These are phyloP conservation scores for Funneliformis geosporum DNA, from an alignment of 192 early-diverging fungal genomes.

Conservation along the genomic window DNA sequence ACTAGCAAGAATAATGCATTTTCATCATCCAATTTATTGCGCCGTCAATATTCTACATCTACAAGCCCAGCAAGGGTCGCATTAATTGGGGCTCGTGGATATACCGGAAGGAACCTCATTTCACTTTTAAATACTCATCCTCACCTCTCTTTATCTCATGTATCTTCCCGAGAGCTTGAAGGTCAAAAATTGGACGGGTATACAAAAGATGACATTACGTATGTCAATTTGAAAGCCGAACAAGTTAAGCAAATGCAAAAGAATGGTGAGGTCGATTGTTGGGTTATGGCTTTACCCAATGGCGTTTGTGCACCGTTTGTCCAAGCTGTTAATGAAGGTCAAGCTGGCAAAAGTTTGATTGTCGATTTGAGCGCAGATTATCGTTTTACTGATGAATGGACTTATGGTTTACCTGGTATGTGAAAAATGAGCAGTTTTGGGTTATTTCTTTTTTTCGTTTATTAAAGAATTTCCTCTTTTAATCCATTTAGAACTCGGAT, in stretches of 20 bases:
- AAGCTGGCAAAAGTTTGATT: constrained; percentile 60
- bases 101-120: constrained; percentile 95
- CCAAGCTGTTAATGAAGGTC: constrained; percentile 63
- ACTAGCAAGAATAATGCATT: constrained; percentile 36
- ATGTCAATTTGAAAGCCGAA: constrained; percentile 81
- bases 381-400: constrained; percentile 86
- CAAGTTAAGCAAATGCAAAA: constrained; percentile 60
- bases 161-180: constrained; percentile 91
- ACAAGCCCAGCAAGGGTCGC: constrained; percentile 64
- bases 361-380: constrained; percentile 93
- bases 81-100: constrained; percentile 96
- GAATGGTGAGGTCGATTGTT: constrained; percentile 80
- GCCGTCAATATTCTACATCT: constrained; percentile 63
- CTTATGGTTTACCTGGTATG: constrained; percentile 77
- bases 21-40: constrained; percentile 31
- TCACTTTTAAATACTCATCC: constrained; percentile 87
- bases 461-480: neutral
- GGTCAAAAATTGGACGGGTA: constrained; percentile 85
- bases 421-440: neutral
- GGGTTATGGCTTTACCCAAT: constrained; percentile 98
- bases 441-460: neutral
- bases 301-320: constrained; percentile 94
- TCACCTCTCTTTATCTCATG: constrained; percentile 78
- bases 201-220: constrained; percentile 64
- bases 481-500: constrained; percentile 59